Evolutionary conservation across 495 filamentous ascomycete species (phyloP), one percentile per base, ranked within the genome.

Genomic region (Penicillium ucsense): DNA sequence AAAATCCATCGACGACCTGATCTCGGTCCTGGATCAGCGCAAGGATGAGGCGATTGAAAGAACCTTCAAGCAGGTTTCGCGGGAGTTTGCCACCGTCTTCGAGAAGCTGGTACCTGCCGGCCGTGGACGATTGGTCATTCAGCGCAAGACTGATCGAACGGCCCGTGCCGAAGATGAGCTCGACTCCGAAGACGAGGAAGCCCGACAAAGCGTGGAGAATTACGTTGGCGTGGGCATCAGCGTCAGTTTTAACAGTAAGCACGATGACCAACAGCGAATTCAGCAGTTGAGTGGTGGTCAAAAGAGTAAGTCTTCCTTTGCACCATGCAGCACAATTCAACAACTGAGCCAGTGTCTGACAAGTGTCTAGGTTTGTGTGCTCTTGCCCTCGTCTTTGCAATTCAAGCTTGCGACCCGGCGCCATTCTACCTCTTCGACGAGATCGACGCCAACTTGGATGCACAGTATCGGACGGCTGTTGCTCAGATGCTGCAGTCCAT

Each of bases 391-490:
- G 88, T 99, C 52, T 97, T 99, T 62, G 92, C 92, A n/a, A 94
- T 99, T 64, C 92, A 99, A 59, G 86, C 89, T 53, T 94, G 92
- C 57, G 92, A 97, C 56, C 92, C 94, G 5, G 91, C 90, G 11
- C 92, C 92, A 8, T 97, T 99, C 72, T 95, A 97, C 67, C 87
- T 99, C 52, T 99, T 99, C 52, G 92, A 99, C 62, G 92, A 99
- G 70, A 95, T 99, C 59, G 92, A 99, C 64, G 92, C 92, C 61
- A 97, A 97, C 62, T 79, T 99, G 20, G 92, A 99, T 66, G 89
- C 90, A 6, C 92, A 96, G 68, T 98, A 98, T 72, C 81, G 92
- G 35, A 95, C 90, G 3, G 90, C 91, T 1, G 90, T 95, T 27
- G 92, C 92, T 4, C 75, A 84, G 51, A 87, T 96, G 75, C 74